These are phyloP conservation scores for Rhodotorula kratochvilovae DNA, from an alignment of 768 basidiomycete genomes.

Conservation along the genomic window DNA sequence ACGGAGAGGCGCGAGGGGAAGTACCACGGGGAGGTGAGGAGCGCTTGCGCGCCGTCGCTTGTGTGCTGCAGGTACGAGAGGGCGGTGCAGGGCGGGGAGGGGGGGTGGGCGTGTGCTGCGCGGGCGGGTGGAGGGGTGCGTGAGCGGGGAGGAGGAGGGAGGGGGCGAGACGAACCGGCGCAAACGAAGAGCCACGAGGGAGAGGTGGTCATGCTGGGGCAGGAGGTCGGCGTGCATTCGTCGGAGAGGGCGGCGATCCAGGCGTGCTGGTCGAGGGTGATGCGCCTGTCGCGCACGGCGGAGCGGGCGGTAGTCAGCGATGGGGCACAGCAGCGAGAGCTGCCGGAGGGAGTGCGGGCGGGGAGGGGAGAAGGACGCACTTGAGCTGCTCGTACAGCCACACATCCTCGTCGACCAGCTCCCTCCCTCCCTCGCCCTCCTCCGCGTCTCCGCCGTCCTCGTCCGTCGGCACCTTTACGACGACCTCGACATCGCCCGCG, in stretches of 20 bases:
- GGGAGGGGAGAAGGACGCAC: slow-evolving; percentile 48
- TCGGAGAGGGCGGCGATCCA: slow-evolving; percentile 64
- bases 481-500: slow-evolving; percentile 78
- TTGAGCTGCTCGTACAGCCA: slow-evolving; percentile 73
- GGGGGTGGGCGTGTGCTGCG: slow-evolving; percentile 43
- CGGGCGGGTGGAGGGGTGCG: slow-evolving; percentile 77
- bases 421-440: slow-evolving; percentile 46
- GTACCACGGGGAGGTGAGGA: slow-evolving; percentile 81
- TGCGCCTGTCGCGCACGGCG: slow-evolving; percentile 56
- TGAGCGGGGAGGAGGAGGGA: slow-evolving; percentile 76
- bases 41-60: slow-evolving; percentile 83
- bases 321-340: too few relatives aligned
- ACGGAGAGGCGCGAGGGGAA: slow-evolving; percentile 62
- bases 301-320: neutral
- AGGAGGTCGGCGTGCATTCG: slow-evolving; percentile 51
- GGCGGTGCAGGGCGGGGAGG: slow-evolving; percentile 78
- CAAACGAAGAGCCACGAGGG: slow-evolving; percentile 96
- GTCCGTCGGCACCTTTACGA: slow-evolving; percentile 64
- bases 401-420: slow-evolving; percentile 72
- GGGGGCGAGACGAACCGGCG: slow-evolving; percentile 58
- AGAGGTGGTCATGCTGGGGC: slow-evolving; percentile 87
- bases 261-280: slow-evolving; percentile 82
- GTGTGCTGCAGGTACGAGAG: slow-evolving; percentile 95
- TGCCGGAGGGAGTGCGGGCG: neutral
- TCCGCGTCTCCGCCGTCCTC: slow-evolving; percentile 46